phyloP scores from a whole-genome alignment of 345 rosid genomes.

The Pugionium cornutum region DNA sequence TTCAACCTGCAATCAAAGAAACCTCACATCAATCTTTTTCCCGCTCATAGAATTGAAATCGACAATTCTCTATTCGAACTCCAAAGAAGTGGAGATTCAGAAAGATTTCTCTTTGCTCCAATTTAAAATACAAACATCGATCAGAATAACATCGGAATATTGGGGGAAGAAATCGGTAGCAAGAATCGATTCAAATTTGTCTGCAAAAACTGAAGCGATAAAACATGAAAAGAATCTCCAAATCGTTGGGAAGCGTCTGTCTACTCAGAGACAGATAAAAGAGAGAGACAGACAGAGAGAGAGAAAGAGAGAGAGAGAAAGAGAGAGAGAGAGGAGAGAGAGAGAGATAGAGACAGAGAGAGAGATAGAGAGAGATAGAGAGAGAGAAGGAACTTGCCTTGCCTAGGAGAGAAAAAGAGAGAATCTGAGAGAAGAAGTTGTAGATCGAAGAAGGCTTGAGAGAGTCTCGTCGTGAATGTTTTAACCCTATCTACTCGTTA shows the following conservation, averaged over 20 bases:
- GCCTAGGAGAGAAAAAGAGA: conserved; percentile 21
- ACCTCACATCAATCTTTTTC: too few species aligned
- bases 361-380: conserved; percentile 8
- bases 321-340: too few species aligned
- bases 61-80: conserved; percentile 25
- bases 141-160: background rate
- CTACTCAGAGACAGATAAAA: background rate
- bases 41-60: background rate
- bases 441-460: conserved; percentile 31
- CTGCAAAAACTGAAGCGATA: too few species aligned
- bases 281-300: too few species aligned
- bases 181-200: background rate
- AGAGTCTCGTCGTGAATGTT: conserved; percentile 25
- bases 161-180: too few species aligned
- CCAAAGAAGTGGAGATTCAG: conserved; percentile 6
- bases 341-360: too few species aligned
- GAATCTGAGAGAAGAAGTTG: background rate
- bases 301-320: too few species aligned
- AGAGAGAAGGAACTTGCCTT: conserved; percentile 29
- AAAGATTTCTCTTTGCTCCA: background rate
- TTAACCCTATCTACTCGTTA: conserved; percentile 35
- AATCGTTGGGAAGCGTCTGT: background rate
- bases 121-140: background rate
- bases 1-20: too few species aligned
- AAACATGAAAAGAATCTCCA: background rate